A percentile compares a stretch with the other conserved stretches of the same genome.
Conservation (phyloP, 495 filamentous ascomycete species). For the Pyronema domesticum region DNA sequence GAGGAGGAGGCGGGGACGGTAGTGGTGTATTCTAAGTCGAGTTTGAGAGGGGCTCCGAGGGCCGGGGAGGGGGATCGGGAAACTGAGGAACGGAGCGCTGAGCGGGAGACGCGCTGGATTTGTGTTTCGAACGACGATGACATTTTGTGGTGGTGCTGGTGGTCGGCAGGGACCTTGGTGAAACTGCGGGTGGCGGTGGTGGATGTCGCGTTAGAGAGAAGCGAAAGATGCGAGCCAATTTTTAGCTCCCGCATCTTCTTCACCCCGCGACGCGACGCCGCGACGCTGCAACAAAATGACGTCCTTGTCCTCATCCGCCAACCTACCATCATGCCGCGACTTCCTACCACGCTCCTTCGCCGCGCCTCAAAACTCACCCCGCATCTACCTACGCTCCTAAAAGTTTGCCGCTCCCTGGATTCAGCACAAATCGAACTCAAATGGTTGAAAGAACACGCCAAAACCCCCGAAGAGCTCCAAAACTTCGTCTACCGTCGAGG, state of each 20-base stretch:
- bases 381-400: conserved; percentile 49
- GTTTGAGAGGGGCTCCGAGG: neutral
- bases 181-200: no score
- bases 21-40: conserved; percentile 13
- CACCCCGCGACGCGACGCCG: no score
- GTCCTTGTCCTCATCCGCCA: neutral
- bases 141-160: no score
- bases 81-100: neutral
- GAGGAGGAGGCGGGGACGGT: neutral
- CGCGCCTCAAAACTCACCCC: conserved; percentile 38
- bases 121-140: conserved; percentile 1
- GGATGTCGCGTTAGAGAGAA: no score
- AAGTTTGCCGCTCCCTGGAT: conserved; percentile 44
- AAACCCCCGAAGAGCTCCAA: neutral
- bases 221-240: no score
- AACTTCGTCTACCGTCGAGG: conserved; percentile 31
- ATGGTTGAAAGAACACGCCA: conserved; percentile 57
- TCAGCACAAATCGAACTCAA: conserved; percentile 64
- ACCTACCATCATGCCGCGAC: conserved; percentile 49
- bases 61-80: neutral
- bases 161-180: no score
- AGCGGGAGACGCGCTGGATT: conserved; percentile 12
- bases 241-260: no score
- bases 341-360: conserved; percentile 41
- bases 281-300: no score